These are phyloP conservation scores for Rhodotorula paludigena DNA, from an alignment of 768 basidiomycete genomes.

Conservation along the genomic window DNA sequence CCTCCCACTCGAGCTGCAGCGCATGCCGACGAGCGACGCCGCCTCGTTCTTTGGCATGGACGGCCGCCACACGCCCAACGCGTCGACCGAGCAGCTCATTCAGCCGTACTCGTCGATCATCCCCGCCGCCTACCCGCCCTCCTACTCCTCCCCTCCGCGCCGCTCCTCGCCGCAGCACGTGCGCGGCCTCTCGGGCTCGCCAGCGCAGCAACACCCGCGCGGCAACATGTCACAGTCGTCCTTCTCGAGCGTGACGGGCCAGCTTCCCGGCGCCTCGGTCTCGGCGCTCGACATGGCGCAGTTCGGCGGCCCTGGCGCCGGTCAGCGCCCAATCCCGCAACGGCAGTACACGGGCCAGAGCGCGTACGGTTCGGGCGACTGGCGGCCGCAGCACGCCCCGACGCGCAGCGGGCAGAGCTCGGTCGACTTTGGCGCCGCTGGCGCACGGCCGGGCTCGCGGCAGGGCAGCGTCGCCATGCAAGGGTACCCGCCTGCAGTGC, in stretches of 20 bases:
- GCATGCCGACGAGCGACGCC: constrained; percentile 19
- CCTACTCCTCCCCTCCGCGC: constrained; percentile 7
- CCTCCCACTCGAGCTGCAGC: constrained; percentile 25
- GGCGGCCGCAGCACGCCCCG: background rate
- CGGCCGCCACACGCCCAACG: background rate
- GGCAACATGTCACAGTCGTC: constrained; percentile 4
- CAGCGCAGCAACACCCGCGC: background rate
- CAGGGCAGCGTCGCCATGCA: too few relatives aligned
- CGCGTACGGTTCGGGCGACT: background rate
- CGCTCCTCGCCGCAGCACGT: too few relatives aligned
- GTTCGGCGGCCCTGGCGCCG: background rate
- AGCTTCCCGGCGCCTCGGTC: background rate
- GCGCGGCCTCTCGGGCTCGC: too few relatives aligned
- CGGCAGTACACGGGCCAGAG: background rate
- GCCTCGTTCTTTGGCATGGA: background rate
- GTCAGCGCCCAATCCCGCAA: background rate
- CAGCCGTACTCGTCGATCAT: too few relatives aligned
- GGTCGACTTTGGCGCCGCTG: too few relatives aligned
- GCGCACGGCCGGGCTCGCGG: too few relatives aligned
- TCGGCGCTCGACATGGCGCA: background rate
- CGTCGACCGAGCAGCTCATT: constrained; percentile 32
- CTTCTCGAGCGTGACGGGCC: background rate
- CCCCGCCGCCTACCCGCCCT: constrained; percentile 19
- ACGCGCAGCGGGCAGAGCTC: background rate
- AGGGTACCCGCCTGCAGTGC: too few relatives aligned